Evolutionary conservation across 306 rosid genomes (phyloP).

Genomic region (Pterocarpus santalinus): DNA sequence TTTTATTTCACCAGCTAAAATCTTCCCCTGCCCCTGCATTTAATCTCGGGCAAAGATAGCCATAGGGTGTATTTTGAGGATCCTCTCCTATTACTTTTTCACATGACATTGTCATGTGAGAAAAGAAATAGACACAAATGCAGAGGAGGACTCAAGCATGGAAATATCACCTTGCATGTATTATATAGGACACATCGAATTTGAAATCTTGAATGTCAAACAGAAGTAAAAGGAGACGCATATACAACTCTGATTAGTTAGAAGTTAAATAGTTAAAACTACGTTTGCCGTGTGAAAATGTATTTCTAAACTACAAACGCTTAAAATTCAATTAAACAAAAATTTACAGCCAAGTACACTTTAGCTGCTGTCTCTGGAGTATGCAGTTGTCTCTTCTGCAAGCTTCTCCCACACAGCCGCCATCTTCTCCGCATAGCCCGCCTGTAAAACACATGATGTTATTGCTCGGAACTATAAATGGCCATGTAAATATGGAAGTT

Average conservation of each 20-base stretch:
- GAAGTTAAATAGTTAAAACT: not conserved
- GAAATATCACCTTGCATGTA: not conserved
- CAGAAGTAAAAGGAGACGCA: not conserved
- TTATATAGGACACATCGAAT: not conserved
- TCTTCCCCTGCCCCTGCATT: too few species aligned
- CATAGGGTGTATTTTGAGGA: not conserved
- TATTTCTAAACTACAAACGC: conserved; percentile 16
- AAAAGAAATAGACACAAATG: not conserved
- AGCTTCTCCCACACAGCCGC: conserved; percentile 86
- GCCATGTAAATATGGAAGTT: conserved; percentile 5
- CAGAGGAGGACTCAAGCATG: not conserved
- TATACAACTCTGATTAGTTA: conserved; percentile 40
- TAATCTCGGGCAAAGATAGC: too few species aligned
- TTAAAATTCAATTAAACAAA: conserved; percentile 31
- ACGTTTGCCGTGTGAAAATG: not conserved
- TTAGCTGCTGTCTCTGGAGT: conserved; percentile 64
- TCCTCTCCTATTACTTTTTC: not conserved
- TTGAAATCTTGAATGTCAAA: conserved; percentile 23
- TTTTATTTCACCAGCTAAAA: too few species aligned
- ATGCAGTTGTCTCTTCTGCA: conserved; percentile 75
- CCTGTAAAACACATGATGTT: conserved; percentile 53
- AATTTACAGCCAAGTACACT: conserved; percentile 57
- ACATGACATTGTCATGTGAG: too few species aligned
- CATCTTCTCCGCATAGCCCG: conserved; percentile 87
- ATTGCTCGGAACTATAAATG: conserved; percentile 28